Percentiles rank a stretch among this genome's conserved stretches.
Conservation (phyloP, 2,329 filamentous ascomycete species). For the Onygenales sp. region DNA sequence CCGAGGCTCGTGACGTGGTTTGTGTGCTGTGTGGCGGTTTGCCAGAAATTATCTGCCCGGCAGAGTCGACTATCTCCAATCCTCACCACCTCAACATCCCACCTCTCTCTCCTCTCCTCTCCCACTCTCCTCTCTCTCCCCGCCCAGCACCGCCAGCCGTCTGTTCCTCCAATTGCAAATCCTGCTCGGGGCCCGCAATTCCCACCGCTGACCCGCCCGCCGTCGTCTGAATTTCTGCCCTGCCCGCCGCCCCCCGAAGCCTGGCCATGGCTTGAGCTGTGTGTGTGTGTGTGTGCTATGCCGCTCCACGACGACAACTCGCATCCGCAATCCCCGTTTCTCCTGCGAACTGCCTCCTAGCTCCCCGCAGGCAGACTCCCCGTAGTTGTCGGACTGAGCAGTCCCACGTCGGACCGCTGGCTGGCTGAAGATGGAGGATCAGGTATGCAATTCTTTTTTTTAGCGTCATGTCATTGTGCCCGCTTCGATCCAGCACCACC, state of each 20-base stretch:
- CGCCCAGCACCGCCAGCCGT: too few species aligned
- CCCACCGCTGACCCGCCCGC: not conserved
- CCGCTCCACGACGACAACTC: conserved; percentile 16
- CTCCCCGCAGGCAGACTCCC: conserved; percentile 11
- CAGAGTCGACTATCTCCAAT: too few species aligned
- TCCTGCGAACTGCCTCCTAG: conserved; percentile 9
- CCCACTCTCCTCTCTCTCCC: too few species aligned
- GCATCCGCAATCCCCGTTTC: conserved; percentile 10
- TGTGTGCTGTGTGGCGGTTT: too few species aligned
- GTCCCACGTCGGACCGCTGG: conserved; percentile 14
- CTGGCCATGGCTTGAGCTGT: conserved; percentile 1
- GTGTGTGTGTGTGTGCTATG: conserved; percentile 12
- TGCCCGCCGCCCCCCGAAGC: not conserved
- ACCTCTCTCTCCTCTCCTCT: too few species aligned
- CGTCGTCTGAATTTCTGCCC: not conserved
- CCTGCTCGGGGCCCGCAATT: conserved; percentile 3
- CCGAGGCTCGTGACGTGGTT: too few species aligned
- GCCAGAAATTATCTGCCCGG: too few species aligned
- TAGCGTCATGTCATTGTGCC: not conserved
- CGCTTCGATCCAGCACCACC: conserved; percentile 2
- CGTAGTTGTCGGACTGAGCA: conserved; percentile 2
- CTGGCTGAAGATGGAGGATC: conserved; percentile 36
- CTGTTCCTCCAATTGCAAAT: not conserved
- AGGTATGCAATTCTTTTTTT: conserved; percentile 22
- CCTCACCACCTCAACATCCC: too few species aligned